Percentiles rank a stretch among this genome's conserved stretches.
Conservation (phyloP, 768 basidiomycete species). For the Leccinum boreale region DNA sequence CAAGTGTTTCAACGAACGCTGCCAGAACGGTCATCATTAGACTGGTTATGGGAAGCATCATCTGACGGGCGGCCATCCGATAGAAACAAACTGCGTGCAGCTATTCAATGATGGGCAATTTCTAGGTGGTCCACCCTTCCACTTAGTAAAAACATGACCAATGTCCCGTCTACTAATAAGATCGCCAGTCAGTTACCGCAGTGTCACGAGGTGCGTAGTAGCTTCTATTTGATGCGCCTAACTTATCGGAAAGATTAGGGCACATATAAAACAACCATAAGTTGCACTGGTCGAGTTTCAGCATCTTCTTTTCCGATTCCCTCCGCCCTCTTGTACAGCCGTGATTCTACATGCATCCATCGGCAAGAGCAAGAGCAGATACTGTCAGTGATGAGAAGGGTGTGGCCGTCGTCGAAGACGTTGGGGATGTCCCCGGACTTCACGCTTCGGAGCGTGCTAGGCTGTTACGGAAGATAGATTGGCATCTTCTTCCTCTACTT, state of each 20-base stretch:
- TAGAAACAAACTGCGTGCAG: background rate
- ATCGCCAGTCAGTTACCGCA: background rate
- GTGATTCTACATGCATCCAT: background rate
- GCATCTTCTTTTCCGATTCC: background rate
- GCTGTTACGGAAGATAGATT: slow-evolving; percentile 18
- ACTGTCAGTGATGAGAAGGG: background rate
- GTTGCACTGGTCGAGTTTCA: background rate
- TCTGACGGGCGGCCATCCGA: background rate
- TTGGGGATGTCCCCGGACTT: background rate
- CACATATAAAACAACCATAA: background rate
- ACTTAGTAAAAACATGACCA: background rate
- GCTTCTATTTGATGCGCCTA: background rate
- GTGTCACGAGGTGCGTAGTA: background rate
- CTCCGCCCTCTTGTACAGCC: background rate
- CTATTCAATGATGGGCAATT: background rate
- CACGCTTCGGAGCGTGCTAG: background rate
- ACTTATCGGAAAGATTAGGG: background rate
- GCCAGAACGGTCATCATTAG: background rate
- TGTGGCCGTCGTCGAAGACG: background rate
- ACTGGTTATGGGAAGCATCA: background rate
- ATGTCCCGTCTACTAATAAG: background rate
- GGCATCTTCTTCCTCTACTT: slow-evolving; percentile 19
- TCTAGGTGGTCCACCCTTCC: background rate
- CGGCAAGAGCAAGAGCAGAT: background rate
- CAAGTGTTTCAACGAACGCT: background rate